Conservation (phyloP, 371 early-diverging fungal species). For the Nematocida ausubeli region DNA sequence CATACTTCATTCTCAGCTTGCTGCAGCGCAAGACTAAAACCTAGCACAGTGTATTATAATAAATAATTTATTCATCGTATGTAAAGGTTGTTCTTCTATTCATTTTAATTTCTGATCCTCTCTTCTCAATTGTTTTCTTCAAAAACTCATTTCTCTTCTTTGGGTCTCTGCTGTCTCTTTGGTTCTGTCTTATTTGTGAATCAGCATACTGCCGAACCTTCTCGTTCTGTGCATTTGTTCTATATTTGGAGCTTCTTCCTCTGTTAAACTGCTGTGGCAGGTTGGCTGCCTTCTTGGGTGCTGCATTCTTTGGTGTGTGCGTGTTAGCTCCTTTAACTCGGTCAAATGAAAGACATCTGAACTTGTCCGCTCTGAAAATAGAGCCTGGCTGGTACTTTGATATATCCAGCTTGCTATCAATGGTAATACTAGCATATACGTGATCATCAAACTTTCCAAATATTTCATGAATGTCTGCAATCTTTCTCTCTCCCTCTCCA, state of each 20-base stretch:
- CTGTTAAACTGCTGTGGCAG: constrained; percentile 15
- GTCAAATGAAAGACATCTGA: constrained; percentile 46
- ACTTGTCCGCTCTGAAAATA: constrained; percentile 40
- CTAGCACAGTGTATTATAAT: too few species aligned
- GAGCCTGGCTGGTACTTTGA: constrained; percentile 7
- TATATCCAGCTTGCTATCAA: constrained; percentile 32
- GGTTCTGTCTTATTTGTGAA: constrained; percentile 2
- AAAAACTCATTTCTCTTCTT: constrained; percentile 14
- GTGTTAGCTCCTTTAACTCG: constrained; percentile 47
- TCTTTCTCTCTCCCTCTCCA: constrained; percentile 48
- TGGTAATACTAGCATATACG: constrained; percentile 33
- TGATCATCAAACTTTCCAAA: constrained; percentile 45
- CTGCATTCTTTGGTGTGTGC: neutral
- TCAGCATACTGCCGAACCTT: constrained; percentile 9
- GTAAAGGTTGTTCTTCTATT: constrained; percentile 33
- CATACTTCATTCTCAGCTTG: too few species aligned
- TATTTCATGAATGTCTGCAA: constrained; percentile 44
- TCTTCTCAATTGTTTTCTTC: constrained; percentile 33
- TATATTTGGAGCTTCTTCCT: constrained; percentile 36
- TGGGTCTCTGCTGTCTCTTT: constrained; percentile 3
- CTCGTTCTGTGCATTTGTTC: constrained; percentile 31
- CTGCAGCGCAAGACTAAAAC: too few species aligned
- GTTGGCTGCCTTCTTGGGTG: neutral
- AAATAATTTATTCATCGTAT: constrained; percentile 43
- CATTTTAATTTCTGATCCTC: constrained; percentile 2